Evolutionary conservation across 371 early-diverging fungal genomes (phyloP), one percentile per base, ranked within the genome.

Genomic region (Racocetra persica): DNA sequence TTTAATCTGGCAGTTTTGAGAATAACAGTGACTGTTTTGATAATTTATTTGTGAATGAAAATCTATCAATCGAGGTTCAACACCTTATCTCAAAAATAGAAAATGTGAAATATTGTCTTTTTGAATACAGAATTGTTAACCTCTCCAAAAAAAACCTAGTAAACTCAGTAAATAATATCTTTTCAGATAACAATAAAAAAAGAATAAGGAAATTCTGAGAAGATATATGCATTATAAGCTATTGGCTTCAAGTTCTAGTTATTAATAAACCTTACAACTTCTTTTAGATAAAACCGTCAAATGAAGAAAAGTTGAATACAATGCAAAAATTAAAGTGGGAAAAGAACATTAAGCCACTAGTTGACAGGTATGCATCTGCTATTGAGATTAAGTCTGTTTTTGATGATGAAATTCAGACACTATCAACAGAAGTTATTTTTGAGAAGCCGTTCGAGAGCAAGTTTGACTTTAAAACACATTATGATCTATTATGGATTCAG

Each of bases 241-340:
- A 41, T 41, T 41, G 41, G 41, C 10, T 41, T 41, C 41, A 41
- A 8, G 41, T 41, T 41, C 41, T 60, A 59, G 55, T 60, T 36
- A 11, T 59, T 75, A 59, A 75, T 59, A 59, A 75, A 75, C 22
- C 24, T 3, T 75, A 22, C 75, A 75, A 1, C 38, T 70, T 70
- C 70, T 76, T 79, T 69, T 69, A 69, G 79, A 55, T 69, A 36
- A 57, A 69, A 32, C 79, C 79, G 69, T 79, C 79, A n/a, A 66
- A 66, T 26, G 65, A 77, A 77, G 66, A 79, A 54, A 79, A 38
- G 16, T 16, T n/a, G 69, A 79, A 79, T 69, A 79, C 69, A 57
- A 6, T 79, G 54, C 69, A 38, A 11, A 67, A 36, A 36, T 38
- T 36, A 24, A 77, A 18, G 22, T 77, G 78, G 66, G 52, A 77